Base-by-base conservation (phyloP, 129 eudicot genomes). In the Flaveria bidentis region DNA sequence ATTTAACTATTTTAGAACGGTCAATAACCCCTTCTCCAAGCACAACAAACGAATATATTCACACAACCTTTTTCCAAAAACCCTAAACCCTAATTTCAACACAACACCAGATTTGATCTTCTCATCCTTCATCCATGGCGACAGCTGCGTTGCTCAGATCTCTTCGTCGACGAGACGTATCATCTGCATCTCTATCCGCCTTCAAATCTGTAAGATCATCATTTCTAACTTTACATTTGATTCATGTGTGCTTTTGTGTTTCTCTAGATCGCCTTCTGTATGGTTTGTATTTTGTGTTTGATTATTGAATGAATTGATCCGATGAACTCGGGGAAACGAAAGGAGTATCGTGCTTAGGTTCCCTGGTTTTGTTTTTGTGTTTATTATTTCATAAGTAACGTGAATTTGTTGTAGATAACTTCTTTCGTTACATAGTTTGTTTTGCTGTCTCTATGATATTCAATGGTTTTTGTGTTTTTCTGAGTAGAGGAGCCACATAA, bases 71-170 rank as follows among this genome's bases (percentile, higher is more conserved):
- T 68, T 56, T 57, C 6, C 62, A 49, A 72, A 86, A 86, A 86
- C 89, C 89, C 87, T 86, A 83, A 80, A 86, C 89, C 89, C 87
- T 86, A 65, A 36, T 36, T 36, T 36, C 41, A 51, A 17, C 28
- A 9, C 14, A 13, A 53, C 69, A 4, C 65, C 56, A 16, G 14
- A 45, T 75, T n/a, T 1, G 8, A 3, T 18, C 9, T 44, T 13
- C 69, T 15, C 36, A 36, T 5, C 62, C 26, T 60, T 17, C 51
- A 55, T 65, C 67, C 44, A 93, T 93, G 98, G 96, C 97, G 7
- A 75, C 92, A 75, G 53, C 93, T 14, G 72, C 79, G 3, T 65
- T 93, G 65, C 91, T 84, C 81, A 82, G 98, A 84, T 84, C 91
- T 77, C 88, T 82, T 36, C 96, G 82, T 22, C 89, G 89, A 64